These are phyloP conservation scores for Geranomyces michiganensis DNA, from an alignment of 192 early-diverging fungal genomes.

Conservation along the genomic window DNA sequence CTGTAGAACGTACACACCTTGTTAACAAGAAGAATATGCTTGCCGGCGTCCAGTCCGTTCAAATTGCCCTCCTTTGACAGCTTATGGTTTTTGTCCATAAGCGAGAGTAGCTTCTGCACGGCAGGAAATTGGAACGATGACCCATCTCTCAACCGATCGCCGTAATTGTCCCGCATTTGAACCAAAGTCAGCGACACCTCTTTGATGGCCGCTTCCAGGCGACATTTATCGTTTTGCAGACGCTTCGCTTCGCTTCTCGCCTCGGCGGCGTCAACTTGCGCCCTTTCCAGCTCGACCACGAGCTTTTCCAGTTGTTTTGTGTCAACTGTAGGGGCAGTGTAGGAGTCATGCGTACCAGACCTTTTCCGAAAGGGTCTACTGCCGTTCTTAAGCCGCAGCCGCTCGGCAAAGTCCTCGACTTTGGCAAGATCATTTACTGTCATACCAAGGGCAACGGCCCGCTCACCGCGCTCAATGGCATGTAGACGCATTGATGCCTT, in stretches of 20 bases:
- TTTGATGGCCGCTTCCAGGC: constrained; percentile 47
- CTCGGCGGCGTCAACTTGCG: constrained; percentile 45
- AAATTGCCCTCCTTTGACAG: constrained; percentile 25
- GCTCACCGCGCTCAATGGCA: constrained; percentile 48
- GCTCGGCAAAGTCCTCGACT: constrained; percentile 55
- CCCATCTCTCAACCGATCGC: constrained; percentile 1
- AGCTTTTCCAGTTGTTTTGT: constrained; percentile 47
- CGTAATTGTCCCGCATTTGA: constrained; percentile 7
- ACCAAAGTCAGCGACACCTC: constrained; percentile 45
- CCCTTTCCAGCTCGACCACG: constrained; percentile 46
- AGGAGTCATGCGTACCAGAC: too few relatives aligned
- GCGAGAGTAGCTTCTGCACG: constrained; percentile 38
- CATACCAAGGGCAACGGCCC: constrained; percentile 50
- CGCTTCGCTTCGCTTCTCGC: constrained; percentile 34
- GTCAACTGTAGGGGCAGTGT: constrained; percentile 2
- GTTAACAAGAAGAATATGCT: constrained; percentile 21
- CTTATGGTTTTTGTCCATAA: constrained; percentile 34
- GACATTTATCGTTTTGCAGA: constrained; percentile 37
- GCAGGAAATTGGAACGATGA: background rate
- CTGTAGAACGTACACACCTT: background rate
- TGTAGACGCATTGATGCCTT: constrained; percentile 46
- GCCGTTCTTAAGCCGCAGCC: constrained; percentile 37
- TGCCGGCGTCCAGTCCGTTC: constrained; percentile 12
- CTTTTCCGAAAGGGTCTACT: background rate
- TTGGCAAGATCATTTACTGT: constrained; percentile 47